Conservation (phyloP, 345 rosid genomes). For the Eucalyptus fibrosa region DNA sequence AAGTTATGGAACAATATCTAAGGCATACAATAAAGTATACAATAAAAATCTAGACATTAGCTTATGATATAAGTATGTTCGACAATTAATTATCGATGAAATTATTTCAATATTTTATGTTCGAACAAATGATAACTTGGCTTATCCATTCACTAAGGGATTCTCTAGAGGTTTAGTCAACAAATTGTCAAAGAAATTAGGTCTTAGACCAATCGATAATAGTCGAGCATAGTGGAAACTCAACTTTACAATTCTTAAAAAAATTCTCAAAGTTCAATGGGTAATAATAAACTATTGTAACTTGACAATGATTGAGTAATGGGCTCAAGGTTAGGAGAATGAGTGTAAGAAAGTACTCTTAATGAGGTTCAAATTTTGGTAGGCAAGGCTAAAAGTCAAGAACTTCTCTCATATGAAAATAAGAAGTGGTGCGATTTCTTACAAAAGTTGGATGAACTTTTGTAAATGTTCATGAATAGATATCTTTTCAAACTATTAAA, state of each 20-base stretch:
- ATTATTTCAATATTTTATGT: too few relatives aligned
- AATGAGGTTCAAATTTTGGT: neutral
- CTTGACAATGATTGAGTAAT: neutral
- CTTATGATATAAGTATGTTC: neutral
- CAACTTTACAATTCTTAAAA: too few relatives aligned
- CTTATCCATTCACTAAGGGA: neutral
- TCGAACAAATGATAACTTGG: too few relatives aligned
- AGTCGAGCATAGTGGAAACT: neutral
- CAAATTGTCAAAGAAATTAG: neutral
- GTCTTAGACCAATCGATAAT: neutral
- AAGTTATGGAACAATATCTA: neutral
- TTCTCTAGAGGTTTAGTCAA: accelerated
- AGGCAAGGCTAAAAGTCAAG: neutral
- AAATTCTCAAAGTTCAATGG: too few relatives aligned
- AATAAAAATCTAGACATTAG: too few relatives aligned
- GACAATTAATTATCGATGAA: too few relatives aligned
- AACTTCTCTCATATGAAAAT: neutral
- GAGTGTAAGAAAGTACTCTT: neutral
- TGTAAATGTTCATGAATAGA: neutral
- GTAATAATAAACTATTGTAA: neutral
- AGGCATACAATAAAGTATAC: too few relatives aligned
- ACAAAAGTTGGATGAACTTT: neutral
- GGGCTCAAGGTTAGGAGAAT: neutral
- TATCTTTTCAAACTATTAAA: too few relatives aligned
- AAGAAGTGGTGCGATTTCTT: neutral